Conservation (phyloP, 805 yeast species). For the Hagleromyces aurorensis region DNA sequence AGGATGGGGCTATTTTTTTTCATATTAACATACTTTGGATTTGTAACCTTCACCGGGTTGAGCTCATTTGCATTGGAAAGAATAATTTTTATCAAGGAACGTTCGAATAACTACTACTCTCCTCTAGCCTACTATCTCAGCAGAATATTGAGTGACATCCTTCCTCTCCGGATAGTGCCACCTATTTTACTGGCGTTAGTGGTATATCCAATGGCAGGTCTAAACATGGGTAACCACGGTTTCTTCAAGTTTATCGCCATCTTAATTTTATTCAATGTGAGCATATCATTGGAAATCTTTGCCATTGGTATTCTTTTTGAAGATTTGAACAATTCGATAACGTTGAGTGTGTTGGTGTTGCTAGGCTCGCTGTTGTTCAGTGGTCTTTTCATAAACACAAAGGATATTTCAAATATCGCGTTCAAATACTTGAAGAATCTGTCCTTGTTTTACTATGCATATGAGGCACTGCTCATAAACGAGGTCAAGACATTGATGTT, state of each 20-base stretch:
- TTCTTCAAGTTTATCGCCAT: constrained; percentile 63
- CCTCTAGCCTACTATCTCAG: constrained; percentile 80
- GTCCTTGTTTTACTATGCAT: constrained; percentile 92
- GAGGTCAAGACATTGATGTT: constrained; percentile 83
- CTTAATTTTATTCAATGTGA: constrained; percentile 74
- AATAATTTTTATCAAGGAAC: constrained; percentile 81
- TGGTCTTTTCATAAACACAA: constrained; percentile 86
- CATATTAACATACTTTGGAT: constrained; percentile 84
- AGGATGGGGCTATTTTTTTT: constrained; percentile 91
- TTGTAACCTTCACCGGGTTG: constrained; percentile 84
- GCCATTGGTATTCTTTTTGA: constrained; percentile 81
- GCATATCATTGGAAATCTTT: constrained; percentile 76
- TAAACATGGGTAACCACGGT: constrained; percentile 68
- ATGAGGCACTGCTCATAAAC: constrained; percentile 85
- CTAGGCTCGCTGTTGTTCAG: constrained; percentile 86
- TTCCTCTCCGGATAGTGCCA: constrained; percentile 91
- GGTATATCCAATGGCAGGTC: constrained; percentile 83
- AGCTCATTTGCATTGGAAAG: constrained; percentile 86
- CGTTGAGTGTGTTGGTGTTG: constrained; percentile 75
- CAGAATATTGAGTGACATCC: constrained; percentile 80
- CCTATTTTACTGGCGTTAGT: constrained; percentile 75
- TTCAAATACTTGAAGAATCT: constrained; percentile 73
- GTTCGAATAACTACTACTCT: constrained; percentile 89
- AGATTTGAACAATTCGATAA: constrained; percentile 88
- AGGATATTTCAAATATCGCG: constrained; percentile 44